Conservation (phyloP, 2,329 filamentous ascomycete species). For the Immersiporthe knoxdaviesiana region DNA sequence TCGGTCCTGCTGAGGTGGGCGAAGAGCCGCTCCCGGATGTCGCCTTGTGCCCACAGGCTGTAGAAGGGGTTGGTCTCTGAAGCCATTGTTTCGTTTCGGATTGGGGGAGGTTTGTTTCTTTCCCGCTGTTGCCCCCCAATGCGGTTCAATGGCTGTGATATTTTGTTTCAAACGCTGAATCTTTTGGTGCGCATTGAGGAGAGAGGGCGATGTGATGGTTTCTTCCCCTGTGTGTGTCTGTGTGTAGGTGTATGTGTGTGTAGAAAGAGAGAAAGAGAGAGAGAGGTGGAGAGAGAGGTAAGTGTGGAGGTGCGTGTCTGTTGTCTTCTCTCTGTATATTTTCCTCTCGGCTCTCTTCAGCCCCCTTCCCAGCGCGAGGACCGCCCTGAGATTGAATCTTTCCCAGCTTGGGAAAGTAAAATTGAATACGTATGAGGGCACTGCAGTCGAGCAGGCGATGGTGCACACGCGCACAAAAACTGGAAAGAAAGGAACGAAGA, state of each 20-base stretch:
- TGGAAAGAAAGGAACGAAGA: constrained; percentile 12
- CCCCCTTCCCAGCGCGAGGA: constrained; percentile 26
- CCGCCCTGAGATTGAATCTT: constrained; percentile 16
- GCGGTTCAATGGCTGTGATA: constrained; percentile 8
- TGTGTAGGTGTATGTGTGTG: not conserved
- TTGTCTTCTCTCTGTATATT: not conserved
- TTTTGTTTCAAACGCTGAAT: constrained; percentile 1
- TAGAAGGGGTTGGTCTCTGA: constrained; percentile 55
- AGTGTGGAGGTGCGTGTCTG: not conserved
- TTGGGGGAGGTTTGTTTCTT: constrained; percentile 36
- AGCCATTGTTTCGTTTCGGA: constrained; percentile 49
- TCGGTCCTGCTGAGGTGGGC: constrained; percentile 53
- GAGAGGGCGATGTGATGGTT: not conserved
- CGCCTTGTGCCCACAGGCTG: constrained; percentile 57
- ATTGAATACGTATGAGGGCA: constrained; percentile 17
- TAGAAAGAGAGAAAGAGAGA: not conserved
- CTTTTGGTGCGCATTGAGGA: not conserved
- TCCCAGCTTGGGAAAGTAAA: constrained; percentile 13
- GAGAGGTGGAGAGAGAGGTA: too few relatives aligned
- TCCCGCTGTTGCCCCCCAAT: constrained; percentile 7
- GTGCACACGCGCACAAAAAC: not conserved
- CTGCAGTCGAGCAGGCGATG: constrained; percentile 19
- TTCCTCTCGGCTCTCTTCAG: constrained; percentile 19
- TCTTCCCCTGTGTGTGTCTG: not conserved
- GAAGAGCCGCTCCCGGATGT: constrained; percentile 55